Evolutionary conservation across 805 yeast genomes (phyloP).

Genomic region (Zygosaccharomyces lentus): DNA sequence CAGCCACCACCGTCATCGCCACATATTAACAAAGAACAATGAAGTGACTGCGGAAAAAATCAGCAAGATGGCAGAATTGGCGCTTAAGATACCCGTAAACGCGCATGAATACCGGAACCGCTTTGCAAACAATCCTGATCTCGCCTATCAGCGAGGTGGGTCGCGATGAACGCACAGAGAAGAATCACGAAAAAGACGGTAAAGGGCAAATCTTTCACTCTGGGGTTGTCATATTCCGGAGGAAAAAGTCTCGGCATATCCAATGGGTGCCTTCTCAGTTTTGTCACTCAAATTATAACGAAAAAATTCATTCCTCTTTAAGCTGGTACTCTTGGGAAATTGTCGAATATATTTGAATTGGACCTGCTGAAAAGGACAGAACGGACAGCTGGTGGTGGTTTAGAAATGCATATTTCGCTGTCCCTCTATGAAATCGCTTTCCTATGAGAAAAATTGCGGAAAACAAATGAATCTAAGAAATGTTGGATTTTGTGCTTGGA

Average conservation of each 20-base stretch:
- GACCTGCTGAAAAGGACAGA: no score
- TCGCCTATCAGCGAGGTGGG: constrained; percentile 70
- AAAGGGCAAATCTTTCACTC: constrained; percentile 68
- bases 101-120: constrained; percentile 61
- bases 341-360: no score
- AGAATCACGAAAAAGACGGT: constrained; percentile 48
- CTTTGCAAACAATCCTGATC: constrained; percentile 48
- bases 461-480: no score
- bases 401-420: no score
- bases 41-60: constrained; percentile 61
- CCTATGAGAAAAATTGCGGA: no score
- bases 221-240: constrained; percentile 49
- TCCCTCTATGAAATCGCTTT: no score
- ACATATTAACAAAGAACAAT: constrained; percentile 48
- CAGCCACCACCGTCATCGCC: constrained; percentile 52
- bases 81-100: constrained; percentile 60
- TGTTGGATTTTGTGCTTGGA: no score
- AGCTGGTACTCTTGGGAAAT: constrained; percentile 8
- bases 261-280: constrained; percentile 38
- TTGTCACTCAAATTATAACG: constrained; percentile 32
- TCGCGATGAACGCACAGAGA: constrained; percentile 61
- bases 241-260: constrained; percentile 66
- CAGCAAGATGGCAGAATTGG: constrained; percentile 69
- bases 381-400: no score
- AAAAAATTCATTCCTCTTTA: constrained; percentile 10